These are phyloP conservation scores for Diaporthe helianthi DNA, from an alignment of 2,329 filamentous ascomycete species.

Conservation along the genomic window DNA sequence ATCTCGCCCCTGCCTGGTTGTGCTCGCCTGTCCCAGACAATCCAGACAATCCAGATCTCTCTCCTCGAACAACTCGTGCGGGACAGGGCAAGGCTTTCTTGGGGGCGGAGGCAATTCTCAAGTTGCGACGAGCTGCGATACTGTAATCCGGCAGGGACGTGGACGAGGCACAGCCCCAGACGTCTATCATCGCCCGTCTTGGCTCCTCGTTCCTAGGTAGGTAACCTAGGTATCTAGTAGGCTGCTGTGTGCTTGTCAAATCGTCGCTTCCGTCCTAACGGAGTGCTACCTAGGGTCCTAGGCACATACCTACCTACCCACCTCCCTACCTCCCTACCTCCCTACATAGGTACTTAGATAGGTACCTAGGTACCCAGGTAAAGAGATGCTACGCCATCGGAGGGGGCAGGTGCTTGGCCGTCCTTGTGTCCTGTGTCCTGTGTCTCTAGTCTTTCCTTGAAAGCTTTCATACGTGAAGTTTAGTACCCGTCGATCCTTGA, in stretches of 20 bases:
- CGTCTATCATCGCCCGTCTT: slow-evolving; percentile 16
- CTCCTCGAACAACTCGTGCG: background rate
- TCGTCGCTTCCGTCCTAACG: background rate
- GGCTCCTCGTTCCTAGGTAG: slow-evolving; percentile 13
- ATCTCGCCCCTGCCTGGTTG: background rate
- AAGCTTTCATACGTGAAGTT: slow-evolving; percentile 12
- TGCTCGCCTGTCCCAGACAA: background rate
- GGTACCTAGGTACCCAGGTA: too few species aligned
- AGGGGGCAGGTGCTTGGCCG: slow-evolving; percentile 4
- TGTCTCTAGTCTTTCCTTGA: background rate
- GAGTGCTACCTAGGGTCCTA: background rate
- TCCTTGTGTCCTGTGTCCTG: slow-evolving; percentile 10
- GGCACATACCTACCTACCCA: too few species aligned
- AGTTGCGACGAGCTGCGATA: background rate
- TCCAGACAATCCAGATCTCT: background rate
- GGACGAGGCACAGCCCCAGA: slow-evolving; percentile 19
- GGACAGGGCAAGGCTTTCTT: slow-evolving; percentile 1
- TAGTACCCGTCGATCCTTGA: slow-evolving; percentile 27
- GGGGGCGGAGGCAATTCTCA: slow-evolving; percentile 16
- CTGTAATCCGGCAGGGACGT: slow-evolving; percentile 9
- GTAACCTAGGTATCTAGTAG: too few species aligned
- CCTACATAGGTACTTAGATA: too few species aligned
- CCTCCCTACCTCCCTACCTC: too few species aligned
- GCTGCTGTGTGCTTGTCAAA: slow-evolving; percentile 1
- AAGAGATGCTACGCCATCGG: background rate